These are phyloP conservation scores for Chara braunii DNA, from an alignment of 139 green algal species.

Conservation along the genomic window DNA sequence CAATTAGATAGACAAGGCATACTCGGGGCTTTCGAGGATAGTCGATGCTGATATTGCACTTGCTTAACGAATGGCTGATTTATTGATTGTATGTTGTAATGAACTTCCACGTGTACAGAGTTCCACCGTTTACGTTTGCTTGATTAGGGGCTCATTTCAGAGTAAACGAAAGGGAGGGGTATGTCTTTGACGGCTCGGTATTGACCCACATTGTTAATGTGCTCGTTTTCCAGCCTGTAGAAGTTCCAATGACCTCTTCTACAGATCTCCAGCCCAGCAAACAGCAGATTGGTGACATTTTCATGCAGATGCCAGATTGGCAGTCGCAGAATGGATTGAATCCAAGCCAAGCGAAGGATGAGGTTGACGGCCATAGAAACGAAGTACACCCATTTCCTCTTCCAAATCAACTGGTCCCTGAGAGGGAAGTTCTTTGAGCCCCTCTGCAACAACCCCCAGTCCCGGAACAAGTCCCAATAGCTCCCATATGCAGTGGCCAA, in stretches of 20 bases:
- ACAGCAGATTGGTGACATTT: not conserved
- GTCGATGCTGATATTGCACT: too few relatives aligned
- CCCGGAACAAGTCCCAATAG: constrained; percentile 11
- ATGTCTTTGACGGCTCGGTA: not conserved
- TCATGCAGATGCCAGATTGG: not conserved
- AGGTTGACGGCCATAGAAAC: not conserved
- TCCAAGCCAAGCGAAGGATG: not conserved
- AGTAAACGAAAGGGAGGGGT: not conserved
- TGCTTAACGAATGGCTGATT: too few relatives aligned
- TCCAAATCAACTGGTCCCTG: not conserved
- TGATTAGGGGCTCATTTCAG: too few relatives aligned
- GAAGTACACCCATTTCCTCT: constrained; percentile 8
- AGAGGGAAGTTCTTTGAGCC: not conserved
- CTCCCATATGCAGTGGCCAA: not conserved
- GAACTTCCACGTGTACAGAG: too few relatives aligned
- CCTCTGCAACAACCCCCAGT: constrained; percentile 10
- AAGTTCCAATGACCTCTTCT: not conserved
- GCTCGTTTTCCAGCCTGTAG: constrained; percentile 6
- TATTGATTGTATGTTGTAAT: too few relatives aligned
- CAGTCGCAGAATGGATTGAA: not conserved
- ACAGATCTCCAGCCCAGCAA: not conserved
- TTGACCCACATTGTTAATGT: constrained; percentile 1
- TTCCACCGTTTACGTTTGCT: too few relatives aligned
- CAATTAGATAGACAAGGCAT: too few relatives aligned
- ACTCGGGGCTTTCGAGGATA: too few relatives aligned